Conservation (phyloP, 2,329 filamentous ascomycete genomes). For the Akanthomyces muscarius region DNA sequence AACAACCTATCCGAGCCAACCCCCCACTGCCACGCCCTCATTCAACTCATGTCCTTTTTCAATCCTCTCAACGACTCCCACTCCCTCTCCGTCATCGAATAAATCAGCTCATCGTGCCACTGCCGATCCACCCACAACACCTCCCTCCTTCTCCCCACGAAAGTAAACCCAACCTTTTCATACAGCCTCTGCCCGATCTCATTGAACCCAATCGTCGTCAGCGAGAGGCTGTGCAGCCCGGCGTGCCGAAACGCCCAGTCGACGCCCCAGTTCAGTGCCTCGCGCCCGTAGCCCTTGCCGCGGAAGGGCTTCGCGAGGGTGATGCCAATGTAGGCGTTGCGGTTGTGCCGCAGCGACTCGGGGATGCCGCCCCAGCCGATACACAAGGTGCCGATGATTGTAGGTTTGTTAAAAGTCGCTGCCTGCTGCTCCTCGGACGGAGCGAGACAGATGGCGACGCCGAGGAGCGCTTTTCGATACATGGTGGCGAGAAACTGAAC, state of each 20-base stretch:
- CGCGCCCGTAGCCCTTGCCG: slow-evolving; percentile 15
- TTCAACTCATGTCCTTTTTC: not conserved
- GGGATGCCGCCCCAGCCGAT: slow-evolving; percentile 17
- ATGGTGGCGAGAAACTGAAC: slow-evolving; percentile 16
- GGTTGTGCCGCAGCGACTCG: slow-evolving; percentile 14
- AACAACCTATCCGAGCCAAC: no score
- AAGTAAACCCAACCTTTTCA: slow-evolving; percentile 5
- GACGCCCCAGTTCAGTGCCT: slow-evolving; percentile 18
- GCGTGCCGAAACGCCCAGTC: slow-evolving; percentile 18
- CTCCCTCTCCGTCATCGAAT: slow-evolving; percentile 16
- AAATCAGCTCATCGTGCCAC: slow-evolving; percentile 18
- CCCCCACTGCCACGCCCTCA: no score
- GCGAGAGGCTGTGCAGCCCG: slow-evolving; percentile 13
- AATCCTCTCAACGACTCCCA: slow-evolving; percentile 11
- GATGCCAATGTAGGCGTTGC: slow-evolving; percentile 18
- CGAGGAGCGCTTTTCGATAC: slow-evolving; percentile 21
- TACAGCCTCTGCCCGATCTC: slow-evolving; percentile 12
- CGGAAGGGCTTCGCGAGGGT: slow-evolving; percentile 5
- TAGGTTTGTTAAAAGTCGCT: slow-evolving; percentile 12
- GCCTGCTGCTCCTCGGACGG: slow-evolving; percentile 9
- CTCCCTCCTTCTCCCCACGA: slow-evolving; percentile 6
- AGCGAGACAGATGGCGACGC: slow-evolving; percentile 22
- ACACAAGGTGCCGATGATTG: slow-evolving; percentile 22
- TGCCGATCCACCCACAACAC: slow-evolving; percentile 10
- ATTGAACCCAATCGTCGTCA: slow-evolving; percentile 14